Evolutionary conservation across 169 alveolate species (phyloP), one percentile per base, ranked within the genome.

Genomic region (Miamiensis avidus): DNA sequence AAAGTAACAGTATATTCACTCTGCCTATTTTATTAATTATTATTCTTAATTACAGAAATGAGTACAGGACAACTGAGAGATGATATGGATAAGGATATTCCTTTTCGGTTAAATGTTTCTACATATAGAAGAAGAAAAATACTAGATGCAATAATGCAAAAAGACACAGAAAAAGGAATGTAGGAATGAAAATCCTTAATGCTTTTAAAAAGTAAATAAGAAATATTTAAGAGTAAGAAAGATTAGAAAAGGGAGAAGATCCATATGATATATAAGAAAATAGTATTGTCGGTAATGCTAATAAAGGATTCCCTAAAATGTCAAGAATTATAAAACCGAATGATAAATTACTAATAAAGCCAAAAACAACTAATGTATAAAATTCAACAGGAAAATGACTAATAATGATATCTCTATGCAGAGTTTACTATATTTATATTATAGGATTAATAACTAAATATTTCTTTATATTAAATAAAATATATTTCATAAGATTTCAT

Each of bases 21-120:
- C 20, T 6, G 20, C 4, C 69, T 49, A 49, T 11, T 49, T 49
- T 11, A 1, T 31, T n/a, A 25, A 28, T 64, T 75, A 33, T 34
- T 6, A 77, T 20, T 29, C 34, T n/a, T 25, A 4, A 49, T 27
- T 30, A 25, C 11, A 86, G 90, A 86, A 76, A 86, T 86, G 90
- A 86, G 86, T 31, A 86, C 83, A 64, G 90, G 90, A 31, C 75
- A 86, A 32, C 81, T 86, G 64, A 86, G 81, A 30, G 76, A 81
- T 81, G 82, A 85, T 32, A 82, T 84, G 87, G 90, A 85, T 76
- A 81, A 65, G 32, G 75, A 74, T 25, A 81, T 86, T 64, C 90
- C 90, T 29, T 86, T 86, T 34, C 73, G 84, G 31, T 65, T 86
- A 34, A 86, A 86, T 86, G 90, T 86, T 20, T 79, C 87, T 76